Conservation (phyloP, 305 asterid species). For the Fraxinus floribunda region DNA sequence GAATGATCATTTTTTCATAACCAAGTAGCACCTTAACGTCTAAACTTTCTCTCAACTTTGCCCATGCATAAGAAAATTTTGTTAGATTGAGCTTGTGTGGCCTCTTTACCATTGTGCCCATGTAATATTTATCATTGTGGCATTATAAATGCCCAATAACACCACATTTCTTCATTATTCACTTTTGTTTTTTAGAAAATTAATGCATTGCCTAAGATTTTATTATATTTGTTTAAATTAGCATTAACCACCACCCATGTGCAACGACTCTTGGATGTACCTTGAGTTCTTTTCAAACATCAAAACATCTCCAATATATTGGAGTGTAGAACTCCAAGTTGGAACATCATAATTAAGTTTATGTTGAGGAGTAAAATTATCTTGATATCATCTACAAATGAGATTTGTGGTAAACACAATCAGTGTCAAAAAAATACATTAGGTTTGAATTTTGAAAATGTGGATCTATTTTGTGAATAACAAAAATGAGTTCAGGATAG, state of each 20-base stretch:
- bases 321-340: neutral
- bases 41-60: neutral
- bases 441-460: too few relatives aligned
- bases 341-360: neutral
- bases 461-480: neutral
- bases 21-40: neutral
- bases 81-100: neutral
- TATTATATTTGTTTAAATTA: neutral
- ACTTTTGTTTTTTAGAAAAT: neutral
- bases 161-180: neutral
- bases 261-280: neutral
- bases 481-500: neutral
- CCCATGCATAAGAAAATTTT: neutral
- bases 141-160: neutral
- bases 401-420: neutral
- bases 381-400: neutral
- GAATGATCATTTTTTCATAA: neutral
- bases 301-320: neutral
- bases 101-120: neutral
- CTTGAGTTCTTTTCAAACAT: neutral
- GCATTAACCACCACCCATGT: neutral
- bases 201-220: neutral
- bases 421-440: neutral
- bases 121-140: neutral
- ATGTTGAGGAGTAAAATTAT: neutral